A percentile compares a stretch with the other conserved stretches of the same genome.
These are phyloP conservation scores for Harringtonia lauricola DNA, from an alignment of 2,329 filamentous ascomycete species.

Conservation along the genomic window DNA sequence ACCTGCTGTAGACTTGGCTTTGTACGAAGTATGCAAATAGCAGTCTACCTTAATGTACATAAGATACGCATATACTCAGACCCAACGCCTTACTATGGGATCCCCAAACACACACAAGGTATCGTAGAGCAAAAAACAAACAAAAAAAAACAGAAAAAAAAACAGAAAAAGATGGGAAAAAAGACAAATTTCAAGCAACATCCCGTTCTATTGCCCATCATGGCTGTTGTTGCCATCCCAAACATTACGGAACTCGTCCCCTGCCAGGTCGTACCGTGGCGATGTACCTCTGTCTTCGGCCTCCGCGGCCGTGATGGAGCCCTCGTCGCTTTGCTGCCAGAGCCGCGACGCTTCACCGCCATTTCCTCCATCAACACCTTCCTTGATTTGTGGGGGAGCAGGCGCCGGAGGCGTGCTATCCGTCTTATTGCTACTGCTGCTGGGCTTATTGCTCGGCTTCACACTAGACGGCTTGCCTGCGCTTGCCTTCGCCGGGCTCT, in stretches of 20 bases:
- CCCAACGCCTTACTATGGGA: not conserved
- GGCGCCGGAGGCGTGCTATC: not conserved
- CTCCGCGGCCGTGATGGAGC: not conserved
- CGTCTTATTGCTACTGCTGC: constrained; percentile 6
- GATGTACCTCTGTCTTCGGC: not conserved
- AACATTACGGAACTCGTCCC: constrained; percentile 13
- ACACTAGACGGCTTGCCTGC: not conserved
- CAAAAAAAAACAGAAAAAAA: not conserved
- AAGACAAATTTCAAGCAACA: not conserved
- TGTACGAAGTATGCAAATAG: too few relatives aligned
- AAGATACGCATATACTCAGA: not conserved
- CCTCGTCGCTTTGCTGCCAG: constrained; percentile 8
- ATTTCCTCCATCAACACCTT: not conserved
- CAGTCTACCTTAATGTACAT: too few relatives aligned
- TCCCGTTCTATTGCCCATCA: too few relatives aligned
- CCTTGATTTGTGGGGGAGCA: not conserved
- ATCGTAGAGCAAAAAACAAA: not conserved
- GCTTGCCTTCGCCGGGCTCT: not conserved
- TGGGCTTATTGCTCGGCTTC: constrained; percentile 6
- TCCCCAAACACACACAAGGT: not conserved
- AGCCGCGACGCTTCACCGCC: constrained; percentile 12
- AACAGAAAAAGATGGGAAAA: not conserved
- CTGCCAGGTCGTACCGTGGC: constrained; percentile 11
- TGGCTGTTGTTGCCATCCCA: not conserved
- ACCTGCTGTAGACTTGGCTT: too few relatives aligned